Conservation (phyloP, 2,329 filamentous ascomycete genomes). For the Fusarium keratoplasticum region DNA sequence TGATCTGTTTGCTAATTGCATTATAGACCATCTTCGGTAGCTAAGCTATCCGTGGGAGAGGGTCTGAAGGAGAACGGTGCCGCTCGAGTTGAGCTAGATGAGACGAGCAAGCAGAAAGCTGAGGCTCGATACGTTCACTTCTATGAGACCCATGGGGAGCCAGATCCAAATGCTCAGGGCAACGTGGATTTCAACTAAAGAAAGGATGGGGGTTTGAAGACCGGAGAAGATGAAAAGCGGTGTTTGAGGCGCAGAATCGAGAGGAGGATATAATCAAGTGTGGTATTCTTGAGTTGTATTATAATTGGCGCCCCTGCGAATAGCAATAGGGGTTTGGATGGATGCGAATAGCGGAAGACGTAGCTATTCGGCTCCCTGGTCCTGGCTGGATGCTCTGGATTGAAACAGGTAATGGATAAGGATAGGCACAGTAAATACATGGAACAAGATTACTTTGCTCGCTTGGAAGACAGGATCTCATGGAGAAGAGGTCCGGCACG, state of each 20-base stretch:
- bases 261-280: conserved; percentile 27
- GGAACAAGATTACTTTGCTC: background rate
- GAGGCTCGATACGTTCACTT: conserved; percentile 64
- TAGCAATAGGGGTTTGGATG: conserved; percentile 25
- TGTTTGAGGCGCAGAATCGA: conserved; percentile 14
- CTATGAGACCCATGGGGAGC: conserved; percentile 64
- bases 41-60: conserved; percentile 51
- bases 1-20: conserved; percentile 22
- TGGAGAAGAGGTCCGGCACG: background rate
- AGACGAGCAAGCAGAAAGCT: conserved; percentile 61
- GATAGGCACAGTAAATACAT: conserved; percentile 16
- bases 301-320: conserved; percentile 28
- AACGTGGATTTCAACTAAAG: conserved; percentile 63
- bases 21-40: conserved; percentile 60
- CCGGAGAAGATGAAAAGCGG: background rate
- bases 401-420: background rate
- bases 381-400: background rate
- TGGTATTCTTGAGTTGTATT: conserved; percentile 24
- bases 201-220: background rate
- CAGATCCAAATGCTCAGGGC: conserved; percentile 60
- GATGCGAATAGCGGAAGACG: background rate
- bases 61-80: conserved; percentile 60
- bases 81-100: conserved; percentile 60
- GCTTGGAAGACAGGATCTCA: background rate
- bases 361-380: conserved; percentile 8